These are phyloP conservation scores for Aspergillus costaricaensis DNA, from an alignment of 2,329 filamentous ascomycete species.

Conservation along the genomic window DNA sequence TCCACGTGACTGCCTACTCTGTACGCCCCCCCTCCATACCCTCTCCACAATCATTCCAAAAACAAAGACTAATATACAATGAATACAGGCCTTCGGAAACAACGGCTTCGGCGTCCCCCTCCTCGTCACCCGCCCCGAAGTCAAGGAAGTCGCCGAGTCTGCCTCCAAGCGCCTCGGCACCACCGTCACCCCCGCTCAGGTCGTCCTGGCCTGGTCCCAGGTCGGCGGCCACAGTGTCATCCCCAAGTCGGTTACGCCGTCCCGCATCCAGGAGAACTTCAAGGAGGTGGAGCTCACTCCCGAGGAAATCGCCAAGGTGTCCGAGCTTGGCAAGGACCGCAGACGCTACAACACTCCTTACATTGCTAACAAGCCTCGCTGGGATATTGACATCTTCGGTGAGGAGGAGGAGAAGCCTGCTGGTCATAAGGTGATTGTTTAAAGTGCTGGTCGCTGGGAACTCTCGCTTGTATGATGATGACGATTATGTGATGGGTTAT, in stretches of 20 bases:
- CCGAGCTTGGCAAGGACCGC: constrained; percentile 34
- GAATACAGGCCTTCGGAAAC: constrained; percentile 55
- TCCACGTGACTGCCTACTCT: constrained; percentile 65
- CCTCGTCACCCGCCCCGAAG: constrained; percentile 62
- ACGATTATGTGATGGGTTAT: no score
- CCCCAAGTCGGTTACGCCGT: constrained; percentile 47
- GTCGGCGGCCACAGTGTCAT: constrained; percentile 44
- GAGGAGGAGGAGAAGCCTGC: constrained; percentile 57
- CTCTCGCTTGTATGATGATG: no score
- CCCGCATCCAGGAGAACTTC: constrained; percentile 47
- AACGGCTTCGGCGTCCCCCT: constrained; percentile 63
- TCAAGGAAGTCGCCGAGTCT: constrained; percentile 66
- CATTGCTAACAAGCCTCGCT: constrained; percentile 50
- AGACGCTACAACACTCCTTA: constrained; percentile 42
- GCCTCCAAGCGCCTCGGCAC: constrained; percentile 38
- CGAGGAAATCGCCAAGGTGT: constrained; percentile 41
- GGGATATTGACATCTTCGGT: constrained; percentile 60
- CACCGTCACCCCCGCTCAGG: constrained; percentile 39
- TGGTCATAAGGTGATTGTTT: constrained; percentile 50
- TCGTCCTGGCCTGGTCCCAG: constrained; percentile 45
- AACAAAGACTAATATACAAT: neutral
- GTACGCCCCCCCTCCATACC: constrained; percentile 31
- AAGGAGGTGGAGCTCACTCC: constrained; percentile 43
- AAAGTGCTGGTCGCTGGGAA: constrained; percentile 22
- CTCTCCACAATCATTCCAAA: neutral